Evolutionary conservation across 495 filamentous ascomycete species (phyloP).

Genomic region (Penicillium dipodomyicola): DNA sequence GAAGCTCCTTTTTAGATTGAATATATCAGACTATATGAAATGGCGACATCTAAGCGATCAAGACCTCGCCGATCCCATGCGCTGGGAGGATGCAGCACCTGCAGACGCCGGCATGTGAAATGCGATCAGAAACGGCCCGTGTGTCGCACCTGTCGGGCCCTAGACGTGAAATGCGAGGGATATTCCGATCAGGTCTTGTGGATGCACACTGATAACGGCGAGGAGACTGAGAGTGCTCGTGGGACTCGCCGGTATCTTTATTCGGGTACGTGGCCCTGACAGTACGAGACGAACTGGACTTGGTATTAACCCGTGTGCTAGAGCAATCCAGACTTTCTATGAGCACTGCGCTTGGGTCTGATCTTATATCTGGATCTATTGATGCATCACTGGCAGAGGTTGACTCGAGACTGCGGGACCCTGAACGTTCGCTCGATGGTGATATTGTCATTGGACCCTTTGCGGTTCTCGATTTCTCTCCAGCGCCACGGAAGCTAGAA

Average conservation of each 20-base stretch:
- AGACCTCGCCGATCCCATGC: slow-evolving; percentile 34
- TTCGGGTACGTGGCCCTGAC: slow-evolving; percentile 20
- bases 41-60: slow-evolving; percentile 22
- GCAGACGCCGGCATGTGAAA: slow-evolving; percentile 40
- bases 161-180: slow-evolving; percentile 33
- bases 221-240: slow-evolving; percentile 15
- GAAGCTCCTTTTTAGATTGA: neutral
- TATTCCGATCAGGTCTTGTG: slow-evolving; percentile 34
- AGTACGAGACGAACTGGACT: neutral
- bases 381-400: slow-evolving; percentile 36
- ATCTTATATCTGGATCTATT: slow-evolving; percentile 32
- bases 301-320: slow-evolving; percentile 13
- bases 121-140: slow-evolving; percentile 40
- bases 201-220: slow-evolving; percentile 23
- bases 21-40: slow-evolving; percentile 5
- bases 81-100: slow-evolving; percentile 37
- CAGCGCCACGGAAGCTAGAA: slow-evolving; percentile 1
- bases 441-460: slow-evolving; percentile 38
- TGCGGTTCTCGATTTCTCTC: slow-evolving; percentile 28
- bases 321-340: slow-evolving; percentile 34
- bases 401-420: slow-evolving; percentile 27
- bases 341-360: slow-evolving; percentile 26
- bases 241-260: slow-evolving; percentile 36
- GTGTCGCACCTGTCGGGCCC: slow-evolving; percentile 32
- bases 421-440: slow-evolving; percentile 16